Evolutionary conservation across 2,329 filamentous ascomycete genomes (phyloP).

Genomic region (Diaporthe australafricana): DNA sequence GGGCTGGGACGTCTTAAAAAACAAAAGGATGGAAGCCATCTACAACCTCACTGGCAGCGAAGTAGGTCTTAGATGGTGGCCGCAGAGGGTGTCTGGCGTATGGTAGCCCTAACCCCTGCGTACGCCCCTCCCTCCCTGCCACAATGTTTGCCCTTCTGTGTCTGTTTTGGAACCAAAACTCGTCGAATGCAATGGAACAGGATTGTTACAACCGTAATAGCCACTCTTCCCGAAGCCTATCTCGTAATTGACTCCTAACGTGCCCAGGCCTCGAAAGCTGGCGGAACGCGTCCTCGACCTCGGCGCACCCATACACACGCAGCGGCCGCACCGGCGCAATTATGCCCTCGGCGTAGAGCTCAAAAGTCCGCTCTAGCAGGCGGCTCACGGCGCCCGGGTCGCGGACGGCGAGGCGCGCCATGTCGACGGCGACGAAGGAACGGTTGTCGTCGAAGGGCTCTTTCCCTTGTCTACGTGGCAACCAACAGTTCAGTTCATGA

Average conservation of each 20-base stretch:
- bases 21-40: too few species aligned
- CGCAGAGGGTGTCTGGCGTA: too few species aligned
- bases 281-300: conserved; percentile 49
- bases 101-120: too few species aligned
- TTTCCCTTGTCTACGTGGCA: not conserved
- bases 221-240: too few species aligned
- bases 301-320: conserved; percentile 40
- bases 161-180: too few species aligned
- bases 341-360: conserved; percentile 30
- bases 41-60: too few species aligned
- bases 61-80: too few species aligned
- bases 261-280: conserved; percentile 53
- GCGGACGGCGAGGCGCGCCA: not conserved
- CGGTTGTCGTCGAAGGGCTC: conserved; percentile 20
- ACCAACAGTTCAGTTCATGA: not conserved
- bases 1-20: not conserved
- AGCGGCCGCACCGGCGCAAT: conserved; percentile 39
- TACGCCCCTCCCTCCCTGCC: too few species aligned
- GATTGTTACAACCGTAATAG: too few species aligned
- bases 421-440: not conserved
- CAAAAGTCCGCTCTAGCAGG: not conserved
- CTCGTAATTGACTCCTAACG: too few species aligned
- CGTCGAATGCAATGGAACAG: too few species aligned
- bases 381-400: not conserved
- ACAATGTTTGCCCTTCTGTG: too few species aligned